These are phyloP conservation scores for Rhexocercosporidium sp. DNA, from an alignment of 2,329 filamentous ascomycete species.

Conservation along the genomic window DNA sequence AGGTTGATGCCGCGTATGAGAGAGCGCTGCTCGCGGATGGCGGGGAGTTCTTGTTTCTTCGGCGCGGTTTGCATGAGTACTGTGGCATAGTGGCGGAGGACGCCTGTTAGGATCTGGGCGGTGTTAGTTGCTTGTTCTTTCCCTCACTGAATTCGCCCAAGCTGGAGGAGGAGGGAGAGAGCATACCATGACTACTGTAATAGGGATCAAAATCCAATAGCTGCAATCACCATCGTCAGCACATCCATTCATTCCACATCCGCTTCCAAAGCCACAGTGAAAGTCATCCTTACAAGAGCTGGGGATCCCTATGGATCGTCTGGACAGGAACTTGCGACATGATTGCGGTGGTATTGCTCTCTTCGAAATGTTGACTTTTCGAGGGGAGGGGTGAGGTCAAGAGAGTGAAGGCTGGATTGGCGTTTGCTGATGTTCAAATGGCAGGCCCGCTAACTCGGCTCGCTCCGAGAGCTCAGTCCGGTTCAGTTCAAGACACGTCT, in stretches of 20 bases:
- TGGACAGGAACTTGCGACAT: constrained; percentile 90
- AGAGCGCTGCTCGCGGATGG: constrained; percentile 85
- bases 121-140: background rate
- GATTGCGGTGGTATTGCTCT: constrained; percentile 35
- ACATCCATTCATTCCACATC: constrained; percentile 19
- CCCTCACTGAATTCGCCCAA: background rate
- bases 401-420: constrained; percentile 1
- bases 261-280: background rate
- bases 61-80: constrained; percentile 86
- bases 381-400: background rate
- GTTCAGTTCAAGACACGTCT: constrained; percentile 42
- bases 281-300: constrained; percentile 78
- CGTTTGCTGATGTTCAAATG: constrained; percentile 30
- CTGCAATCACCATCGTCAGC: constrained; percentile 53
- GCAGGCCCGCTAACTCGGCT: constrained; percentile 33
- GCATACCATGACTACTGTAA: constrained; percentile 91
- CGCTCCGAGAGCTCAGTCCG: constrained; percentile 32
- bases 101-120: constrained; percentile 81
- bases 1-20: constrained; percentile 85
- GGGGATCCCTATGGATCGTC: constrained; percentile 97
- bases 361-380: constrained; percentile 8
- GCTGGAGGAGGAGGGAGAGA: background rate
- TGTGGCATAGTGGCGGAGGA: constrained; percentile 94
- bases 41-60: constrained; percentile 77
- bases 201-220: constrained; percentile 98